phyloP scores from a whole-genome alignment of 2,329 filamentous ascomycete species.

The Neonectria hederae region DNA sequence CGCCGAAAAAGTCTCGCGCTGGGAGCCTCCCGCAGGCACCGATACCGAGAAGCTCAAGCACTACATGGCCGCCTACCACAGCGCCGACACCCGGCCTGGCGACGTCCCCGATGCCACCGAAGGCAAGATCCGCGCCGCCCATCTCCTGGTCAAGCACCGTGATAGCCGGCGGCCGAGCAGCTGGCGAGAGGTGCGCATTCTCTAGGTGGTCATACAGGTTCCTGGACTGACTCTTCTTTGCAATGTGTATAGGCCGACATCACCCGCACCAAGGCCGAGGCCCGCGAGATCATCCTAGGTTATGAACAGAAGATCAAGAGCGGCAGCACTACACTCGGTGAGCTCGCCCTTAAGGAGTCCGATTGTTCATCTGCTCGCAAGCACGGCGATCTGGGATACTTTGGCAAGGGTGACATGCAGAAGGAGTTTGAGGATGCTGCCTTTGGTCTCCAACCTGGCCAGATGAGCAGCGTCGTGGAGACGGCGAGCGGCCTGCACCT shows the following conservation, averaged over 20 bases:
- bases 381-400: conserved; percentile 93
- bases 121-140: conserved; percentile 92
- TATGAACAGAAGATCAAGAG: conserved; percentile 81
- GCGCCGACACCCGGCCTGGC: conserved; percentile 56
- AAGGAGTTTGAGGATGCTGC: conserved; percentile 98
- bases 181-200: conserved; percentile 76
- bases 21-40: conserved; percentile 90
- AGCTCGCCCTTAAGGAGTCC: conserved; percentile 87
- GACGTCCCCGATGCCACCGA: conserved; percentile 59
- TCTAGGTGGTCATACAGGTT: not conserved
- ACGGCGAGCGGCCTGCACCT: conserved; percentile 94
- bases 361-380: conserved; percentile 97
- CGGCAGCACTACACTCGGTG: conserved; percentile 75
- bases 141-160: conserved; percentile 92
- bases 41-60: conserved; percentile 92
- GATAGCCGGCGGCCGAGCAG: conserved; percentile 89
- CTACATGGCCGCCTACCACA: conserved; percentile 93
- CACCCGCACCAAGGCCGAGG: conserved; percentile 88
- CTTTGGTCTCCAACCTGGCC: conserved; percentile 86
- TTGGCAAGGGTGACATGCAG: conserved; percentile 96
- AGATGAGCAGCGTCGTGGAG: conserved; percentile 88
- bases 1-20: conserved; percentile 85
- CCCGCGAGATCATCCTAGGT: conserved; percentile 76
- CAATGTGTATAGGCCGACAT: conserved; percentile 72
- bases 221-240: conserved; percentile 7